These are phyloP conservation scores for Stropharia rugosoannulata DNA, from an alignment of 768 basidiomycete species.

Conservation along the genomic window DNA sequence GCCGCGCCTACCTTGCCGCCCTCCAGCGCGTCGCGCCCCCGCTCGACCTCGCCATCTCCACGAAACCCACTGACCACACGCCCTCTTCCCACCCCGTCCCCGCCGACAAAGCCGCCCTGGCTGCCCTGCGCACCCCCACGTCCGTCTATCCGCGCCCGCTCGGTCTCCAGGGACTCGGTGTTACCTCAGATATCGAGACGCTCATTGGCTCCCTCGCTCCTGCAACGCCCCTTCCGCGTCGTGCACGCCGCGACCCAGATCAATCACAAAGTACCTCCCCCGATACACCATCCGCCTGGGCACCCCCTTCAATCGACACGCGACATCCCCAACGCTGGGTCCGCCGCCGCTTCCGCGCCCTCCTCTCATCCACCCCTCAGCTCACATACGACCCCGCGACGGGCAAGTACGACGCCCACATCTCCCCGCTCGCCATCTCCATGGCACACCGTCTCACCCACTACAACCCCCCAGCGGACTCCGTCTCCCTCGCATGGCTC, in stretches of 20 bases:
- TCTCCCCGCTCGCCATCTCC: slow-evolving; percentile 29
- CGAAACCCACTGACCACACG: background rate
- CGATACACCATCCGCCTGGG: background rate
- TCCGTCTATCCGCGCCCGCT: slow-evolving; percentile 11
- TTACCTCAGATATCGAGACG: slow-evolving; percentile 45
- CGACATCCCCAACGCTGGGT: slow-evolving; percentile 46
- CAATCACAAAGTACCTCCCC: background rate
- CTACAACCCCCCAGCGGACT: slow-evolving; percentile 1
- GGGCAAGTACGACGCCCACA: slow-evolving; percentile 25
- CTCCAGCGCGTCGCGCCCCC: slow-evolving; percentile 59
- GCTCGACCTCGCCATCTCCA: slow-evolving; percentile 32
- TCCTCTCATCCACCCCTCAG: slow-evolving; percentile 62
- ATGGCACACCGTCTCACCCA: slow-evolving; percentile 20
- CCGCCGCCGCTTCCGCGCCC: slow-evolving; percentile 53
- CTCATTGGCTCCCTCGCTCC: slow-evolving; percentile 36
- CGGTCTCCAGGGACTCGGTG: slow-evolving; percentile 41
- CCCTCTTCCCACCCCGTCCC: slow-evolving; percentile 20
- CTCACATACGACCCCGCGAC: slow-evolving; percentile 35
- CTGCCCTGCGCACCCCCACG: slow-evolving; percentile 5
- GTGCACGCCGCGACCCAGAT: slow-evolving; percentile 27
- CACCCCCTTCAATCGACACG: background rate
- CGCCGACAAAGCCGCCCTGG: slow-evolving; percentile 18
- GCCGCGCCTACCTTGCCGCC: slow-evolving; percentile 61
- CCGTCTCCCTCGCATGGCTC: slow-evolving; percentile 1
- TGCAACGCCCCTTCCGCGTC: slow-evolving; percentile 28